Conservation (phyloP, 2,329 filamentous ascomycete species). For the Phialocephala subalpina region DNA sequence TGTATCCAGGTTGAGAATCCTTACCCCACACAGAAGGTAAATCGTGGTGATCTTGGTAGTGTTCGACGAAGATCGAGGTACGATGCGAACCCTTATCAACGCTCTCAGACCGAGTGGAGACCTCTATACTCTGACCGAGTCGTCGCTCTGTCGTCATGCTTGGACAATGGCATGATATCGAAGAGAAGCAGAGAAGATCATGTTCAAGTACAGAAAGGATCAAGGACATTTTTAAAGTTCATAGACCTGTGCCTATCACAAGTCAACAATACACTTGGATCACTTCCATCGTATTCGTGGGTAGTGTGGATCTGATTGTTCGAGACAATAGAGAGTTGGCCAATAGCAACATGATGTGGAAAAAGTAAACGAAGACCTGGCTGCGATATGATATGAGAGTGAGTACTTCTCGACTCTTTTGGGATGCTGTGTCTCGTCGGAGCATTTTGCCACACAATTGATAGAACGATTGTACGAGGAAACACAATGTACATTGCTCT, state of each 20-base stretch:
- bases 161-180: constrained; percentile 6
- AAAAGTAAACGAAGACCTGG: constrained; percentile 7
- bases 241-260: not conserved
- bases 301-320: not conserved
- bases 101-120: not conserved
- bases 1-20: constrained; percentile 11
- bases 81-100: constrained; percentile 10
- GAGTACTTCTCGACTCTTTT: constrained; percentile 4
- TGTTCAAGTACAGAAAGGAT: not conserved
- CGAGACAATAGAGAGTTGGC: not conserved
- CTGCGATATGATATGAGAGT: constrained; percentile 9
- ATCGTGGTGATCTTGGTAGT: constrained; percentile 7
- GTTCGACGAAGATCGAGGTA: constrained; percentile 6
- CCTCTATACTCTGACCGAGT: not conserved
- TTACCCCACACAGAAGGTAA: constrained; percentile 12
- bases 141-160: not conserved
- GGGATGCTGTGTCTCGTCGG: not conserved
- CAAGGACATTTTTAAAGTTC: not conserved
- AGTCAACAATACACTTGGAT: constrained; percentile 6
- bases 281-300: not conserved
- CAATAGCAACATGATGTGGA: not conserved
- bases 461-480: not conserved
- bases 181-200: not conserved
- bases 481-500: not conserved
- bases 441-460: not conserved